A percentile compares a stretch with the other conserved stretches of the same genome.
These are phyloP conservation scores for Paratinospora sagittata DNA, from an alignment of 164 flowering plant species.

Conservation along the genomic window DNA sequence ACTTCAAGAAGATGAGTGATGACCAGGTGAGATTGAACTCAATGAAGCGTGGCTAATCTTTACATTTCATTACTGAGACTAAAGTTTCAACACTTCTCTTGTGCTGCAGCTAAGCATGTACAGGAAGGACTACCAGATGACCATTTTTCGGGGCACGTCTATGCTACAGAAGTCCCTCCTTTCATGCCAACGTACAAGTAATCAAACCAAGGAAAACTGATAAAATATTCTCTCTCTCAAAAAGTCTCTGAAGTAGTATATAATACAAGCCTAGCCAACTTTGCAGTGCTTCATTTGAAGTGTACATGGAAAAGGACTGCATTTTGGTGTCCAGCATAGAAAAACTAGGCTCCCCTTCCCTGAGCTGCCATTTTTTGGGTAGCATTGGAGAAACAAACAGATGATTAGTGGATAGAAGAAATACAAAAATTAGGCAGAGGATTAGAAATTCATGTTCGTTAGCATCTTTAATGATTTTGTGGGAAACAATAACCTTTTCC, in stretches of 20 bases:
- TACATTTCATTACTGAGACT: not conserved
- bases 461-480: too few relatives aligned
- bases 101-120: slow-evolving; percentile 35
- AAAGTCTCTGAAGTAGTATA: not conserved
- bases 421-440: not conserved
- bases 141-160: slow-evolving; percentile 59
- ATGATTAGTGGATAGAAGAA: not conserved
- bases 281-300: slow-evolving; percentile 6
- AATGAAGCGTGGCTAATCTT: not conserved
- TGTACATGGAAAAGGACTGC: slow-evolving; percentile 15
- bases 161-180: slow-evolving; percentile 48
- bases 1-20: slow-evolving; percentile 21
- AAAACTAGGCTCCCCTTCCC: not conserved
- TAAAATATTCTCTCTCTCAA: too few relatives aligned
- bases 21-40: slow-evolving; percentile 20
- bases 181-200: slow-evolving; percentile 5
- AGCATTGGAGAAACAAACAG: not conserved
- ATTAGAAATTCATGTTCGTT: not conserved
- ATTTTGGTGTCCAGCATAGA: slow-evolving; percentile 5
- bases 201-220: slow-evolving; percentile 3
- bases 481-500: too few relatives aligned
- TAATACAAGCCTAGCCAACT: slow-evolving; percentile 2
- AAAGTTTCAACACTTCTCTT: not conserved
- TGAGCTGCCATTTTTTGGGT: not conserved
- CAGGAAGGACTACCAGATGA: slow-evolving; percentile 34